These are phyloP conservation scores for Climacium dendroides DNA, from an alignment of 225 moss, liverwort and hornwort genomes.

Conservation along the genomic window DNA sequence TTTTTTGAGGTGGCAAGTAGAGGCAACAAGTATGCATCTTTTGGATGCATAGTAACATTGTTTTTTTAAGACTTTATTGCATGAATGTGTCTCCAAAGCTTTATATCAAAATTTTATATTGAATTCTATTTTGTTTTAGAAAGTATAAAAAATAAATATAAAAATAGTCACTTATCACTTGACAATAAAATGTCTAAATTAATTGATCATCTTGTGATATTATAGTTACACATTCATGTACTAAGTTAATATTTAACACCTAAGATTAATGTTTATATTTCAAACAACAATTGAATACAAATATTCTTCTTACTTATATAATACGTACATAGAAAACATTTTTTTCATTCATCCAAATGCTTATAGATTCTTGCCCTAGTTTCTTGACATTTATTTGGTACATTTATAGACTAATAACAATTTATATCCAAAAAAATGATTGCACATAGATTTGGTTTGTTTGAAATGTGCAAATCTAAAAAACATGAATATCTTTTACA, in stretches of 20 bases:
- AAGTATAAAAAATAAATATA: too few species aligned
- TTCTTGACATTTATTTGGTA: background rate
- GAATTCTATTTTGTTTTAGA: background rate
- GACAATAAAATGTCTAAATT: background rate
- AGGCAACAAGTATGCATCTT: too few species aligned
- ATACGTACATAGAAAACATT: background rate
- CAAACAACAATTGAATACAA: background rate
- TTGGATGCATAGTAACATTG: background rate
- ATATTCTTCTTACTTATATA: background rate
- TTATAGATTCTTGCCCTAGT: background rate
- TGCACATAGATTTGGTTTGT: rapidly evolving
- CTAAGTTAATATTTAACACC: background rate
- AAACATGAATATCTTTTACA: background rate
- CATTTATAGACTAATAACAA: background rate
- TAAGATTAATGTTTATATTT: background rate
- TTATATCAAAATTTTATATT: background rate
- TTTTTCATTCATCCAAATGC: background rate
- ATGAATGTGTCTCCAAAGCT: background rate
- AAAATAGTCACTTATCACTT: background rate
- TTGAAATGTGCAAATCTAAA: background rate
- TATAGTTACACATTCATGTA: background rate
- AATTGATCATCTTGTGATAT: background rate
- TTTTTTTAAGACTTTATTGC: background rate
- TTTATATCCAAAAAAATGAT: background rate
- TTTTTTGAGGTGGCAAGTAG: too few species aligned